Conservation (phyloP, 768 basidiomycete species). For the Suillus subluteus region DNA sequence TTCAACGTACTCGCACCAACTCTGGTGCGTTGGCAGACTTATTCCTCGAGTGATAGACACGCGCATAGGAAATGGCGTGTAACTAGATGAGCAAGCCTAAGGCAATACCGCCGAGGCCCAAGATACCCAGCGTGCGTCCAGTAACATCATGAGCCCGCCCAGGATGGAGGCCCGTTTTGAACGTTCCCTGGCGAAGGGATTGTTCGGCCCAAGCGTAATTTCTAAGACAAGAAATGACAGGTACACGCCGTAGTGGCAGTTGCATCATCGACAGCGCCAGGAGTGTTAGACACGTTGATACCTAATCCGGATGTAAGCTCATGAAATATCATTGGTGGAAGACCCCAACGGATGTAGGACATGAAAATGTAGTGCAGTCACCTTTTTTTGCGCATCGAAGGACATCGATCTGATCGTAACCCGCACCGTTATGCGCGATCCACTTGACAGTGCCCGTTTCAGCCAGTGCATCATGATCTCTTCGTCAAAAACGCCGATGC, state of each 20-base stretch:
- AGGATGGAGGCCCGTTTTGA: slow-evolving; percentile 59
- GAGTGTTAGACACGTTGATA: slow-evolving; percentile 85
- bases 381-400: slow-evolving; percentile 71
- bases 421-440: slow-evolving; percentile 93
- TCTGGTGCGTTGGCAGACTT: slow-evolving; percentile 59
- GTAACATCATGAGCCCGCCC: slow-evolving; percentile 62
- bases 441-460: slow-evolving; percentile 60
- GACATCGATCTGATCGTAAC: slow-evolving; percentile 89
- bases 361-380: slow-evolving; percentile 29
- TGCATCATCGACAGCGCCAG: slow-evolving; percentile 87
- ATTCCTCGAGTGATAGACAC: slow-evolving; percentile 74
- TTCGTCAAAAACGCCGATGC: slow-evolving; percentile 79
- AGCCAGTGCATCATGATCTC: slow-evolving; percentile 75
- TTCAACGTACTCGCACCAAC: slow-evolving; percentile 83
- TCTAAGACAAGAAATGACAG: slow-evolving; percentile 74
- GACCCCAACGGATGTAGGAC: not conserved
- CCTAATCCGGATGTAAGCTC: slow-evolving; percentile 18
- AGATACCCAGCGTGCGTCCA: slow-evolving; percentile 69
- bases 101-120: slow-evolving; percentile 78
- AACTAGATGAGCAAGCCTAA: slow-evolving; percentile 70
- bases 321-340: not conserved
- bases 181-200: slow-evolving; percentile 52
- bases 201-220: slow-evolving; percentile 71
- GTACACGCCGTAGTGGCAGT: slow-evolving; percentile 86
- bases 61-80: slow-evolving; percentile 86